Conservation (phyloP, 2,329 filamentous ascomycete genomes). For the Colletotrichum lupini region DNA sequence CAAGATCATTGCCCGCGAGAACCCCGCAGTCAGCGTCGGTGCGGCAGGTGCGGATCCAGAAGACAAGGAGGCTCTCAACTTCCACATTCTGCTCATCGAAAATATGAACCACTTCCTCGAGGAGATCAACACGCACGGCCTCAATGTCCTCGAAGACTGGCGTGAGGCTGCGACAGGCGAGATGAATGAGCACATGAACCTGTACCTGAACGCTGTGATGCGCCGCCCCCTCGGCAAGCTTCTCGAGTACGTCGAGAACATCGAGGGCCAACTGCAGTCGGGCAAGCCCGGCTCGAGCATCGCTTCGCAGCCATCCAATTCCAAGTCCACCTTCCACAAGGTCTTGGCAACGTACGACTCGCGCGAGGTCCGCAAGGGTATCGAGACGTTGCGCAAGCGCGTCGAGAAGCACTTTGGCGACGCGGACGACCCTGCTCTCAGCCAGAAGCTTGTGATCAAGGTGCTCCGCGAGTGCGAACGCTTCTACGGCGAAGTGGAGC, state of each 20-base stretch:
- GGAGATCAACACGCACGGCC: slow-evolving; percentile 81
- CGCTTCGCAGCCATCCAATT: slow-evolving; percentile 84
- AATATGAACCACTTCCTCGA: slow-evolving; percentile 99
- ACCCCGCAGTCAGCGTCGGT: slow-evolving; percentile 59
- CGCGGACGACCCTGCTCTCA: slow-evolving; percentile 78
- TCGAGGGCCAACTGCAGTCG: slow-evolving; percentile 76
- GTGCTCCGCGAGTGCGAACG: slow-evolving; percentile 70
- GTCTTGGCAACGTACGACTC: slow-evolving; percentile 82
- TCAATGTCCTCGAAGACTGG: slow-evolving; percentile 86
- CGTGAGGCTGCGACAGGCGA: slow-evolving; percentile 81
- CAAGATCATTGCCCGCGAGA: slow-evolving; percentile 89
- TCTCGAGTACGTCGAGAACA: slow-evolving; percentile 90
- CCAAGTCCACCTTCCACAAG: slow-evolving; percentile 86
- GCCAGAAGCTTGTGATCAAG: slow-evolving; percentile 66
- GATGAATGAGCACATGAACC: slow-evolving; percentile 85
- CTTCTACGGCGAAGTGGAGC: slow-evolving; percentile 72
- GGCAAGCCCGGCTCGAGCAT: slow-evolving; percentile 73
- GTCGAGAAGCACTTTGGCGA: slow-evolving; percentile 98
- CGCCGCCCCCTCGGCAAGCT: slow-evolving; percentile 89
- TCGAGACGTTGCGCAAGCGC: slow-evolving; percentile 87
- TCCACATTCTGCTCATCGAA: slow-evolving; percentile 96
- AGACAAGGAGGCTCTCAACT: slow-evolving; percentile 97
- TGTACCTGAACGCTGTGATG: slow-evolving; percentile 91
- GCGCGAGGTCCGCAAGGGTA: slow-evolving; percentile 89
- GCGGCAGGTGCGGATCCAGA: slow-evolving; percentile 69